Conservation (phyloP, 192 early-diverging fungal species). For the Umbelopsis ramanniana region DNA sequence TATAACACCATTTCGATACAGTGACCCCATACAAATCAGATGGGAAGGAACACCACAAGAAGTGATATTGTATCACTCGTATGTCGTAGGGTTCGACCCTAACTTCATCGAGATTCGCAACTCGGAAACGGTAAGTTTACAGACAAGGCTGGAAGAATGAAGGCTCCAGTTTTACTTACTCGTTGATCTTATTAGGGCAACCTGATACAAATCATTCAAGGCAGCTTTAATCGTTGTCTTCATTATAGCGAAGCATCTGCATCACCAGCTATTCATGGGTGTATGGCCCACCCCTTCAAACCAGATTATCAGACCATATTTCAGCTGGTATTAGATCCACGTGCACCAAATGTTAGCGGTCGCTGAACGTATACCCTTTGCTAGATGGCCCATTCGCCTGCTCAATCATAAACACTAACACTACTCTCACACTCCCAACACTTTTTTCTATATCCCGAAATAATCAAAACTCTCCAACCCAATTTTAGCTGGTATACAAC, state of each 20-base stretch:
- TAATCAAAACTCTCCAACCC: no score
- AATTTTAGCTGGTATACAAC: no score
- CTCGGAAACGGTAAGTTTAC: constrained; percentile 65
- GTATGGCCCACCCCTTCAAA: constrained; percentile 28
- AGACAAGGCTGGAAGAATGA: not conserved
- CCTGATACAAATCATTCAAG: constrained; percentile 25
- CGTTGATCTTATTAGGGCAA: no score
- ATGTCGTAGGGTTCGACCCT: constrained; percentile 87
- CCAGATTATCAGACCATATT: constrained; percentile 28
- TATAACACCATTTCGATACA: not conserved
- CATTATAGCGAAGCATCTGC: not conserved
- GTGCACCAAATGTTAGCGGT: not conserved
- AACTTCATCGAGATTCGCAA: constrained; percentile 90
- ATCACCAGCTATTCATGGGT: constrained; percentile 19
- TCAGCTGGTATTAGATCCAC: constrained; percentile 16
- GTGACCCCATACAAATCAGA: constrained; percentile 48
- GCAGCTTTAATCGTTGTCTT: constrained; percentile 25
- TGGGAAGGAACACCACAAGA: constrained; percentile 85
- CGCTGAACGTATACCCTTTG: not conserved
- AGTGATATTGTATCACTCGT: constrained; percentile 82
- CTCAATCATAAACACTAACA: no score
- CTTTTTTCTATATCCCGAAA: no score
- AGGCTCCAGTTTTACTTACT: no score
- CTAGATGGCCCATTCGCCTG: not conserved
- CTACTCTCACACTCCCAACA: no score